Evolutionary conservation across 768 basidiomycete genomes (phyloP).

Genomic region (Russula lepida): DNA sequence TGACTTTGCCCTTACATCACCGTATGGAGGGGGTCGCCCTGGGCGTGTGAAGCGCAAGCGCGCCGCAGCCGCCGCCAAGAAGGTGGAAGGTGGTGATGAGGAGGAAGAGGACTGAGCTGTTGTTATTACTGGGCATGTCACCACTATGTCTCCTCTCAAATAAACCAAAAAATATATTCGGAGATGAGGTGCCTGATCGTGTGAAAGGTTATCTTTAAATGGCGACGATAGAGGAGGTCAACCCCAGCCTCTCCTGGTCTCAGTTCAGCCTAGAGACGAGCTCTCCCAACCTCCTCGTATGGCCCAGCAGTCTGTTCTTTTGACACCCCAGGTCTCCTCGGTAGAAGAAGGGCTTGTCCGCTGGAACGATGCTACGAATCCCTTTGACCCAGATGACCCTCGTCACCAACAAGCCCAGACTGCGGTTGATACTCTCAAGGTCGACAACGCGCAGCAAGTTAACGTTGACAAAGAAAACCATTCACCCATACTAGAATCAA

Average conservation of each 20-base stretch:
- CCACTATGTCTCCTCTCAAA: neutral
- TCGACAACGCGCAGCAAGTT: constrained; percentile 12
- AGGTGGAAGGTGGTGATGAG: constrained; percentile 81
- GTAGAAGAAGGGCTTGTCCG: constrained; percentile 37
- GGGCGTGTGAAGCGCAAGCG: constrained; percentile 99
- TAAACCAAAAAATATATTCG: neutral
- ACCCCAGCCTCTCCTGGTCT: neutral
- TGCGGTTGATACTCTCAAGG: constrained; percentile 22
- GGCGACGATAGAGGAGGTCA: neutral
- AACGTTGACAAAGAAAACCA: constrained; percentile 15
- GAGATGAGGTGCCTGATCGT: neutral
- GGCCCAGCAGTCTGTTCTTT: constrained; percentile 17
- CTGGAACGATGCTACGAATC: constrained; percentile 10
- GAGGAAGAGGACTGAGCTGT: constrained; percentile 70
- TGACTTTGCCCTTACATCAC: constrained; percentile 95
- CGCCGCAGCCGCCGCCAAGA: constrained; percentile 84
- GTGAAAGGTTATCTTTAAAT: constrained; percentile 1
- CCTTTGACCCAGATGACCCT: constrained; percentile 4
- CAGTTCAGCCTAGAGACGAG: neutral
- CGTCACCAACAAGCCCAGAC: constrained; percentile 6
- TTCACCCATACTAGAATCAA: constrained; percentile 26
- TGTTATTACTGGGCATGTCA: neutral
- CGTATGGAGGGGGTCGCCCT: constrained; percentile 88
- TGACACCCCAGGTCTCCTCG: constrained; percentile 4
- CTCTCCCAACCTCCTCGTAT: neutral